Evolutionary conservation across 2,329 filamentous ascomycete species (phyloP), one percentile per base, ranked within the genome.

Genomic region (Chaetoscypha palmicola): DNA sequence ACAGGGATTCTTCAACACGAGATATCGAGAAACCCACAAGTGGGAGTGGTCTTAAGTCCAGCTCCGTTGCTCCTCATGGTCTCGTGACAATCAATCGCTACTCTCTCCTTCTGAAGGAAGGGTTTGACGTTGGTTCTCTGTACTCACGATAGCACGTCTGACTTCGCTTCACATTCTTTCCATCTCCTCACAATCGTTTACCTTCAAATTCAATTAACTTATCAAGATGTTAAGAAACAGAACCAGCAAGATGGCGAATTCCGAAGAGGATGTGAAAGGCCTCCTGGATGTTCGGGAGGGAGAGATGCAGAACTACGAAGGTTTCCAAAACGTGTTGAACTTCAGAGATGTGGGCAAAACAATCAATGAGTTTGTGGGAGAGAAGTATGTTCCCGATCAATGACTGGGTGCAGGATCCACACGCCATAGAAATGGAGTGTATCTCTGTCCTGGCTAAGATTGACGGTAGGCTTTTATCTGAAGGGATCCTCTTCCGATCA

Each of bases 301-400:
- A 14, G 34, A 45, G 22, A 19, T 31, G 12, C 22, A 24, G 12
- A 28, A 28, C 1, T 19, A 10, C 3, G 36, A 22, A 11, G 43
- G 47, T 9, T 68, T 83, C 52, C 69, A 80, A 46, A 73, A 72
- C 41, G 71, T 90, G 39, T 66, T 82, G 55, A 91, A 91, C 62
- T 87, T 90, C 59, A 78, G 86, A 45, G 86, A 91, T 69, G 80
- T 90, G 33, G 84, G 81, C 31, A 67, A 70, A 50, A 79, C 77
- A 0, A 70, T 87, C 53, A 89, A 89, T 55, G 58, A 65, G 20
- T 73, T 73, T 48, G 62, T 77, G 3, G 72, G 72, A 19, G 66
- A 68, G 50, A 73, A 69, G 80, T 80, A 67, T 53, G 66, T 58
- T 46, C 11, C 12, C 12, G 12, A 14, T 31, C 20, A 24, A 4